A percentile compares a stretch with the other conserved stretches of the same genome.
Conservation (phyloP, 192 early-diverging fungal species). For the Linnemannia exigua region DNA sequence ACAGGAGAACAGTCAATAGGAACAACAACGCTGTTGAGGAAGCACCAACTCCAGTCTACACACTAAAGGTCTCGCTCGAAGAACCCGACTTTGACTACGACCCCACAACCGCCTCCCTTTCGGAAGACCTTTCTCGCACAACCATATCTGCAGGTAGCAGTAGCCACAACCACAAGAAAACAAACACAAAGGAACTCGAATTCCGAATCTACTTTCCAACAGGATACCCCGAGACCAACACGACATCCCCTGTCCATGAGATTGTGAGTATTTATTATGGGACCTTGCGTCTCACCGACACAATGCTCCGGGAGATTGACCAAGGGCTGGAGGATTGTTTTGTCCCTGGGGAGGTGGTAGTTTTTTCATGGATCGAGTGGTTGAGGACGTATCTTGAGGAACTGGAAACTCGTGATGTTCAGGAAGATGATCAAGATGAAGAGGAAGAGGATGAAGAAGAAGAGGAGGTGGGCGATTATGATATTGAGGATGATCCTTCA, state of each 20-base stretch:
- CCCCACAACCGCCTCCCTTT: slow-evolving; percentile 8
- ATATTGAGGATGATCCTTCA: slow-evolving; percentile 20
- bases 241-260: slow-evolving; percentile 62
- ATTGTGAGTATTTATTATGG: slow-evolving; percentile 70
- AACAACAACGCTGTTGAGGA: too few species aligned
- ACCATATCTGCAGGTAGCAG: not conserved
- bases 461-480: slow-evolving; percentile 17
- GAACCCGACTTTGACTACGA: slow-evolving; percentile 52
- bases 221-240: slow-evolving; percentile 60
- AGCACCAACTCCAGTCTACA: slow-evolving; percentile 25
- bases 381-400: slow-evolving; percentile 63
- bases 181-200: slow-evolving; percentile 38
- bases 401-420: slow-evolving; percentile 12
- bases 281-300: slow-evolving; percentile 56
- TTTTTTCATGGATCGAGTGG: slow-evolving; percentile 81
- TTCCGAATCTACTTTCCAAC: slow-evolving; percentile 61
- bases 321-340: slow-evolving; percentile 65
- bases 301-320: slow-evolving; percentile 61
- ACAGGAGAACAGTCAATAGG: not conserved
- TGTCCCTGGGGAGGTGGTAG: slow-evolving; percentile 69
- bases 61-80: slow-evolving; percentile 55
- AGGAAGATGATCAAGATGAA: slow-evolving; percentile 5
- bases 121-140: not conserved
- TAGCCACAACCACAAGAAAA: not conserved
- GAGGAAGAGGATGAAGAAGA: slow-evolving; percentile 8